Conservation (phyloP, 2,329 filamentous ascomycete species). For the Calonectria naviculata region DNA sequence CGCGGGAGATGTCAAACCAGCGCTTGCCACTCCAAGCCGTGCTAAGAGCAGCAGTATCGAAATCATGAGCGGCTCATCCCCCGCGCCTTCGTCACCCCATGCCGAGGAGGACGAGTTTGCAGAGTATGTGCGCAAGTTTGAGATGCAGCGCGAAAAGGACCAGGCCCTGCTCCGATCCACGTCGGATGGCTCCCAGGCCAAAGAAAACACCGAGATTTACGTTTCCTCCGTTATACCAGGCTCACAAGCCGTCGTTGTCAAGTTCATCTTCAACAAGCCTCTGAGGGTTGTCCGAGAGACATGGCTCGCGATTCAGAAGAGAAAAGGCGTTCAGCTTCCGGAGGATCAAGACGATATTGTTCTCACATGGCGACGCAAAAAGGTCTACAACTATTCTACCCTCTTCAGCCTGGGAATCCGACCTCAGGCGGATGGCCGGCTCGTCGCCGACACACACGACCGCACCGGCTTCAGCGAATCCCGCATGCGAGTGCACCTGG, state of each 20-base stretch:
- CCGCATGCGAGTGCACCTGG: slow-evolving; percentile 73
- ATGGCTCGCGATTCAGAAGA: slow-evolving; percentile 75
- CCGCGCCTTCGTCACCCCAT: slow-evolving; percentile 16
- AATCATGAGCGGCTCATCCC: slow-evolving; percentile 10
- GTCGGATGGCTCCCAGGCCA: slow-evolving; percentile 26
- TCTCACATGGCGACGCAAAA: slow-evolving; percentile 81
- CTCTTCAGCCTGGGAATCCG: slow-evolving; percentile 74
- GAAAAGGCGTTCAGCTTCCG: slow-evolving; percentile 47
- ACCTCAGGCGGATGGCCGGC: slow-evolving; percentile 53
- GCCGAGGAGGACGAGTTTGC: slow-evolving; percentile 54
- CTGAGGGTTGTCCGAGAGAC: slow-evolving; percentile 74
- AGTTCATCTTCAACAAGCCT: slow-evolving; percentile 73
- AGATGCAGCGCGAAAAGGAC: slow-evolving; percentile 43
- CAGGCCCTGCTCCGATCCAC: slow-evolving; percentile 33
- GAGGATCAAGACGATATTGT: slow-evolving; percentile 68
- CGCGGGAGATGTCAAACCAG: slow-evolving; percentile 15
- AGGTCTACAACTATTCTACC: slow-evolving; percentile 81
- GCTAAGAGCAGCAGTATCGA: slow-evolving; percentile 29
- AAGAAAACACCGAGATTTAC: slow-evolving; percentile 45
- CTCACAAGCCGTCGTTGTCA: slow-evolving; percentile 64
- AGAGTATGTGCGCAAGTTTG: slow-evolving; percentile 58
- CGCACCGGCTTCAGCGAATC: slow-evolving; percentile 60
- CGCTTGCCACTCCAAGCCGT: neutral
- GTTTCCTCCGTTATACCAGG: slow-evolving; percentile 73
- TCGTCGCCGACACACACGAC: slow-evolving; percentile 48